phyloP scores from a whole-genome alignment of 1,284 basidiomycete species.

The Austroboletus sp. region DNA sequence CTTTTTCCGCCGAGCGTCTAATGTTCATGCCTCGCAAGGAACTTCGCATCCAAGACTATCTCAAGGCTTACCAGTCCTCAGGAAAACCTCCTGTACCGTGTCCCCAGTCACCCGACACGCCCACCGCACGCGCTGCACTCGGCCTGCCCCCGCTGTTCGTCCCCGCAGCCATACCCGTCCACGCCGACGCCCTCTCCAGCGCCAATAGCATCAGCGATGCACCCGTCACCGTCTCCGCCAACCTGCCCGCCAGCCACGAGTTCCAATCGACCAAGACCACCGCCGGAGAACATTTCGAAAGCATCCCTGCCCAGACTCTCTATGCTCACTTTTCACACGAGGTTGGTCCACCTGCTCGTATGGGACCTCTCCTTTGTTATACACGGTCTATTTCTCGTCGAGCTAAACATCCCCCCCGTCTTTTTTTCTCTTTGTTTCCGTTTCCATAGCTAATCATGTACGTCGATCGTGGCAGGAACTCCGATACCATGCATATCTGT shows the following conservation, averaged over 20 bases:
- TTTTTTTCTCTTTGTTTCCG: neutral
- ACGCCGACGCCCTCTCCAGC: constrained; percentile 1
- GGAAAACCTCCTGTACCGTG: constrained; percentile 32
- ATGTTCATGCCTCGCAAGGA: constrained; percentile 27
- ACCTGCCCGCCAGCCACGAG: constrained; percentile 29
- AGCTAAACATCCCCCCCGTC: too few species aligned
- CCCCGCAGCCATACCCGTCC: constrained; percentile 24
- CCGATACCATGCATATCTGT: constrained; percentile 24
- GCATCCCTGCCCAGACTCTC: constrained; percentile 31
- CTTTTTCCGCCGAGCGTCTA: neutral
- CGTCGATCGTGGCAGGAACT: constrained; percentile 27
- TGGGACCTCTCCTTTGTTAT: neutral
- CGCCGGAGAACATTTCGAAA: constrained; percentile 23
- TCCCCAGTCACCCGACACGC: constrained; percentile 32
- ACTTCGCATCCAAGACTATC: constrained; percentile 35
- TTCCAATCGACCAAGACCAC: constrained; percentile 22
- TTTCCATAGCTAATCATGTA: constrained; percentile 9
- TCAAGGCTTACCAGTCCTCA: constrained; percentile 31
- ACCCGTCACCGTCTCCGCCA: constrained; percentile 4
- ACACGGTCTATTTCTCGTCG: neutral
- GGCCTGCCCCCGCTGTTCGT: constrained; percentile 36
- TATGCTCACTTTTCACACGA: constrained; percentile 35
- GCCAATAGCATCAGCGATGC: constrained; percentile 5
- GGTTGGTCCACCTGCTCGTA: constrained; percentile 31
- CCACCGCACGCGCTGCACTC: constrained; percentile 31